Conservation (phyloP, 805 yeast species). For the Candida vartiovaarae region DNA sequence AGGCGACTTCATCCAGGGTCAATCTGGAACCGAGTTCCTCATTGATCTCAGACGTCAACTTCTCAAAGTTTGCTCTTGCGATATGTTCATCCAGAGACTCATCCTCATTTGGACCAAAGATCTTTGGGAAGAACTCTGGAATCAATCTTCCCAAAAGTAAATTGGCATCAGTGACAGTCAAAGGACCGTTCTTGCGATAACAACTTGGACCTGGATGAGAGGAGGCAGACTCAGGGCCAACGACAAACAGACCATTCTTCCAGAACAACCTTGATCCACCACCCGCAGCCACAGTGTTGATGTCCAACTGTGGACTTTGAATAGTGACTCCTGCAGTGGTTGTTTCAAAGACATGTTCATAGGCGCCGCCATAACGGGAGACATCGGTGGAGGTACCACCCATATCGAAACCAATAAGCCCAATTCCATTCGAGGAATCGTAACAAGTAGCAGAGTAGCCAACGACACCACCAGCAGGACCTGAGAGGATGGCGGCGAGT, state of each 20-base stretch:
- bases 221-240: constrained; percentile 83
- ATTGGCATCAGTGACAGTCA: constrained; percentile 84
- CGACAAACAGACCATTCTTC: constrained; percentile 67
- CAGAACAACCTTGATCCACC: constrained; percentile 68
- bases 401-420: constrained; percentile 81
- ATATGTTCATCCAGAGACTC: constrained; percentile 53
- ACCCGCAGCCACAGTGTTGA: constrained; percentile 80
- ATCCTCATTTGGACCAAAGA: constrained; percentile 77
- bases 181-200: constrained; percentile 76
- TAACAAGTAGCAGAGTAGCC: constrained; percentile 85
- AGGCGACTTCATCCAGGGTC: constrained; percentile 64
- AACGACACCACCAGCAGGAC: constrained; percentile 98
- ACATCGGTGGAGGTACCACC: constrained; percentile 91
- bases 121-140: constrained; percentile 71
- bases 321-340: constrained; percentile 78
- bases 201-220: constrained; percentile 91
- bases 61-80: constrained; percentile 38
- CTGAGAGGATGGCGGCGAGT: constrained; percentile 79
- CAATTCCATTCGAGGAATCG: constrained; percentile 42
- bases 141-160: constrained; percentile 62
- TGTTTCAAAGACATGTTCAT: constrained; percentile 75
- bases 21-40: constrained; percentile 30
- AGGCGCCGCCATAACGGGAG: constrained; percentile 61
- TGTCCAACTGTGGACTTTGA: constrained; percentile 79
- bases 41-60: constrained; percentile 52